Evolutionary conservation across 2,329 filamentous ascomycete species (phyloP), one percentile per base, ranked within the genome.

Genomic region (Paracamarosporium sp.): DNA sequence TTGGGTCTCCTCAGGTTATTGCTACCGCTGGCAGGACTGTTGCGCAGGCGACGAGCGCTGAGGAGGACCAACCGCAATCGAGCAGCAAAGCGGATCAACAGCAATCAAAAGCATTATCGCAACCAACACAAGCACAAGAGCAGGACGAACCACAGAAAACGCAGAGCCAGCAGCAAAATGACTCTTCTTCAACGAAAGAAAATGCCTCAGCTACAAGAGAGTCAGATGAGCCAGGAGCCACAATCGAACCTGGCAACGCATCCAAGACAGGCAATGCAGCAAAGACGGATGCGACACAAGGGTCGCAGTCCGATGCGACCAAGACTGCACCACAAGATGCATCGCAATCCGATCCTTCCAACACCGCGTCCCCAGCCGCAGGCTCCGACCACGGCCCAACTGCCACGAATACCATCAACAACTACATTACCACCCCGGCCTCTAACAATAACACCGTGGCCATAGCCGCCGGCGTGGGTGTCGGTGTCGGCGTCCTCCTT

Each of bases 401-500:
- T 24, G 47, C 53, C 38, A 50, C 51, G 5, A 25, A 40, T 5
- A 33, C 38, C 12, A n/a, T 48, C 35, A 48, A 41, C 38, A 47
- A 53, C 30, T 38, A 53, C 35, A 35, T 17, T 20, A 41, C 53
- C 4, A 50, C 35, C 11, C 17, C 31, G 30, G 5, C n/a, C 24
- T 13, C 27, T 5, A 20, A 36, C 31, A 59, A 55, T 13, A 60
- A 61, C 35, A 57, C 56, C 15, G 52, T 56, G 7, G 55, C 59
- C 9, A 59, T 67, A 46, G 63, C 58, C 50, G 46, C 59, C 17
- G 61, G 62, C 3, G 51, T 65, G 1, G 61, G 56, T 5, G 56
- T 63, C 5, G 59, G 48, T n/a, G 41, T 59, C 11, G 51, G 59
- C 46, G 50, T 62, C 17, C 25, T 62, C 22, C 12, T 62, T 24